Evolutionary conservation across 1,284 basidiomycete genomes (phyloP), one percentile per base, ranked within the genome.

Genomic region (Cerrena zonata): DNA sequence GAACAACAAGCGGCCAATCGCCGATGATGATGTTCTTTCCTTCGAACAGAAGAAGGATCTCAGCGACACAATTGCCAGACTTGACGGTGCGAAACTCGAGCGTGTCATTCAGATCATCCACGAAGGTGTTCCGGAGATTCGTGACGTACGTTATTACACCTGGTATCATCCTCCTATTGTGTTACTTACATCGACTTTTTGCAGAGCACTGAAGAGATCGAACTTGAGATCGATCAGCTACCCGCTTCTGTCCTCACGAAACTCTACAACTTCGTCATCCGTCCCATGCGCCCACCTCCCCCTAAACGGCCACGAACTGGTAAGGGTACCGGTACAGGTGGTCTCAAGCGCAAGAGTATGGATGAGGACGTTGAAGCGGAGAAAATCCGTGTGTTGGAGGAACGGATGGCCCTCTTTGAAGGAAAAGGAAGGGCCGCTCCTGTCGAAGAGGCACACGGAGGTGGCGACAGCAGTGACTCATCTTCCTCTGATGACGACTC

Each of bases 1-100:
- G 64, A 60, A 50, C 26, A 65, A 68, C 56, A 74, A 71, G 63
- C 62, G 63, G 59, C 61, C 67, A n/a, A 59, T 64, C 13, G 64
- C 66, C 26, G 85, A 89, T 61, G 86, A 90, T 58, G 84, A 86
- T 48, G 73, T 72, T 0, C 72, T 96, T 27, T 87, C 89, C 38
- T 91, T 94, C 65, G 89, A 92, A 60, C 93, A 96, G 74, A 96
- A 97, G 84, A 92, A 94, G 71, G 91, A 96, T 64, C 74, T 97
- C 51, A 94, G 92, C 60, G 91, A 94, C 67, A 90, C 92, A 49
- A 97, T 97, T 60, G 77, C 79, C 53, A 79, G 78, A 58, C 78
- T 92, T 18, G 90, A 93, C 56, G 89, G 84, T 21, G 67, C 77
- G 47, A 88, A 87, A 62, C 71, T 94, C 52, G 86, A 90, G 66